Percentiles rank a stretch among this genome's conserved stretches.
Evolutionary conservation across 768 basidiomycete genomes (phyloP).

Genomic region (Macrolepiota albuminosa): DNA sequence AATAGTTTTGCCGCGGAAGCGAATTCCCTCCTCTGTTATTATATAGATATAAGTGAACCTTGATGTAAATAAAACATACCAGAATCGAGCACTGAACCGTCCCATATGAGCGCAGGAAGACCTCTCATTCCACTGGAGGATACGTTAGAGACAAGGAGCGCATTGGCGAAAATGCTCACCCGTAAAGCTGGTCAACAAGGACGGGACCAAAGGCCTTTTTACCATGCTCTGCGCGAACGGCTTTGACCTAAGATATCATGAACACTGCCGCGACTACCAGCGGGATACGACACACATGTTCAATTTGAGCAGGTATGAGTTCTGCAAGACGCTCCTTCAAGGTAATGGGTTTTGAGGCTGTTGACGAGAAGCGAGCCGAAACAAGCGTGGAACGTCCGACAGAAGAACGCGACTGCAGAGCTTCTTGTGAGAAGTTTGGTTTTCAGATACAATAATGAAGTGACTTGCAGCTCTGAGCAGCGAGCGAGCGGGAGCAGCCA

Average conservation of each 20-base stretch:
- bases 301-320: slow-evolving; percentile 85
- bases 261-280: slow-evolving; percentile 4
- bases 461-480: slow-evolving; percentile 35
- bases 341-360: slow-evolving; percentile 60
- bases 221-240: slow-evolving; percentile 80
- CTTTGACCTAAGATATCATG: slow-evolving; percentile 57
- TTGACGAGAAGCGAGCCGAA: slow-evolving; percentile 60
- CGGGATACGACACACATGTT: slow-evolving; percentile 43
- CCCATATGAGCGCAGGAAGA: slow-evolving; percentile 94
- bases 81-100: slow-evolving; percentile 94
- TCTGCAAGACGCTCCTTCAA: slow-evolving; percentile 92
- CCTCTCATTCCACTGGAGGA: slow-evolving; percentile 74
- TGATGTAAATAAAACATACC: slow-evolving; percentile 38
- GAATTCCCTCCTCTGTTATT: slow-evolving; percentile 86
- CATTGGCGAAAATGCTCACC: slow-evolving; percentile 37
- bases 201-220: slow-evolving; percentile 93
- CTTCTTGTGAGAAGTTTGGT: slow-evolving; percentile 4
- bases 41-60: slow-evolving; percentile 3
- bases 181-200: slow-evolving; percentile 86
- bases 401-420: slow-evolving; percentile 44
- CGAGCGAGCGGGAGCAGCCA: slow-evolving; percentile 37
- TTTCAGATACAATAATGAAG: not conserved
- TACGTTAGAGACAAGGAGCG: not conserved
- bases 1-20: slow-evolving; percentile 96
- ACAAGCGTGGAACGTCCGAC: slow-evolving; percentile 38